phyloP scores from a whole-genome alignment of 2,329 filamentous ascomycete genomes.

The Lojkania enalia region DNA sequence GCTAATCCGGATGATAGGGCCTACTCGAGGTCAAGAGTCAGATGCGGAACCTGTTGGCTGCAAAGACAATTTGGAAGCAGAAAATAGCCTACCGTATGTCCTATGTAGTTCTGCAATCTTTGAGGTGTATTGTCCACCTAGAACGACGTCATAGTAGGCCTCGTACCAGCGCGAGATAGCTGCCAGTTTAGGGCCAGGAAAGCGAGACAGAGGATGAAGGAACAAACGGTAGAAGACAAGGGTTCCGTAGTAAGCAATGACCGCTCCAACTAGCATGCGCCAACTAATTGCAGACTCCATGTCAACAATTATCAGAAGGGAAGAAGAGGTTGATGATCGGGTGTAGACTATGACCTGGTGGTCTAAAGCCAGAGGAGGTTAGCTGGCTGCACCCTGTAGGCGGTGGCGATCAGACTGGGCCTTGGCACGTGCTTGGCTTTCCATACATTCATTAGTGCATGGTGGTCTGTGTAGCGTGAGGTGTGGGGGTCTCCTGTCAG shows the following conservation, averaged over 20 bases:
- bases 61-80: background rate
- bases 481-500: too few relatives aligned
- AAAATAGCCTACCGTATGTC: slow-evolving; percentile 17
- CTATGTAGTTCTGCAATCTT: slow-evolving; percentile 28
- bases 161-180: slow-evolving; percentile 19
- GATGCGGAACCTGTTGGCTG: background rate
- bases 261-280: background rate
- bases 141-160: slow-evolving; percentile 25
- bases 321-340: background rate
- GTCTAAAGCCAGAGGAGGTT: too few relatives aligned
- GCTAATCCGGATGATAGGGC: slow-evolving; percentile 19
- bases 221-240: slow-evolving; percentile 2
- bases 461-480: too few relatives aligned
- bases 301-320: background rate
- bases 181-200: slow-evolving; percentile 6
- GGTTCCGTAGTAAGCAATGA: slow-evolving; percentile 2
- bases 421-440: too few relatives aligned
- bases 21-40: background rate
- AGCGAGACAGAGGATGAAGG: slow-evolving; percentile 3
- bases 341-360: background rate
- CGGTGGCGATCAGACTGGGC: too few relatives aligned
- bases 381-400: too few relatives aligned
- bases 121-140: slow-evolving; percentile 14
- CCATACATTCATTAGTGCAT: too few relatives aligned
- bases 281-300: background rate